Conservation (phyloP, 768 basidiomycete genomes). For the Neoboletus subvelutipes region DNA sequence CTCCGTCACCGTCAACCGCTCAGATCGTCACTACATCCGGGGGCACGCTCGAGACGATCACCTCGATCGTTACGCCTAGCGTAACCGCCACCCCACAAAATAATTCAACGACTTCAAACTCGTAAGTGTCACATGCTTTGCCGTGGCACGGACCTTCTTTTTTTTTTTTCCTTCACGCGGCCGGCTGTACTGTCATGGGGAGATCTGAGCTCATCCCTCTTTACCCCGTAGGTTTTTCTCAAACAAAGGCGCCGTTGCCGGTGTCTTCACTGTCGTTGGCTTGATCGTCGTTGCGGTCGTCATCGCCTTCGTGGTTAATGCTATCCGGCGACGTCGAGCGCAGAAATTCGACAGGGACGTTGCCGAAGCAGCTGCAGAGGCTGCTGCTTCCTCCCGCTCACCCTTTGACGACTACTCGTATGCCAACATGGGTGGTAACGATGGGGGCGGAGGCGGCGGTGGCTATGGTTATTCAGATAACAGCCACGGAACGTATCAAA, state of each 20-base stretch:
- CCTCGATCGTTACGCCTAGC: slow-evolving; percentile 1
- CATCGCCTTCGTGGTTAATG: slow-evolving; percentile 49
- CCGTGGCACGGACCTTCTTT: background rate
- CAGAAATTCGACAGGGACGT: slow-evolving; percentile 70
- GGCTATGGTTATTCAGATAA: slow-evolving; percentile 46
- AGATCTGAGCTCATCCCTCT: slow-evolving; percentile 6
- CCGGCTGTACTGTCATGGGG: too few relatives aligned
- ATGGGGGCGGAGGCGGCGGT: slow-evolving; percentile 15
- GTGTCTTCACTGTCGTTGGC: slow-evolving; percentile 71
- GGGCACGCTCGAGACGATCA: slow-evolving; percentile 4
- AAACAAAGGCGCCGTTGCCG: slow-evolving; percentile 72
- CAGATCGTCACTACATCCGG: slow-evolving; percentile 11
- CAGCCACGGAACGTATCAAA: slow-evolving; percentile 56
- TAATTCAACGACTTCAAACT: slow-evolving; percentile 13
- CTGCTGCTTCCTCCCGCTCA: slow-evolving; percentile 49
- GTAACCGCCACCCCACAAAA: background rate
- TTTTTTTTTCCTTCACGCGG: too few relatives aligned
- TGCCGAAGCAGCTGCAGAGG: slow-evolving; percentile 66
- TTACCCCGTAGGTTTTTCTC: slow-evolving; percentile 54
- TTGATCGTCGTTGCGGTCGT: slow-evolving; percentile 51
- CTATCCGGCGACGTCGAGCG: slow-evolving; percentile 62
- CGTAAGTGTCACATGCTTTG: slow-evolving; percentile 21
- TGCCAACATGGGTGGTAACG: slow-evolving; percentile 22
- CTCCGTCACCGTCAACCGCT: background rate
- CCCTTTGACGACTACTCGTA: slow-evolving; percentile 51